Evolutionary conservation across 345 rosid genomes (phyloP).

Genomic region (Heritiera fomes): DNA sequence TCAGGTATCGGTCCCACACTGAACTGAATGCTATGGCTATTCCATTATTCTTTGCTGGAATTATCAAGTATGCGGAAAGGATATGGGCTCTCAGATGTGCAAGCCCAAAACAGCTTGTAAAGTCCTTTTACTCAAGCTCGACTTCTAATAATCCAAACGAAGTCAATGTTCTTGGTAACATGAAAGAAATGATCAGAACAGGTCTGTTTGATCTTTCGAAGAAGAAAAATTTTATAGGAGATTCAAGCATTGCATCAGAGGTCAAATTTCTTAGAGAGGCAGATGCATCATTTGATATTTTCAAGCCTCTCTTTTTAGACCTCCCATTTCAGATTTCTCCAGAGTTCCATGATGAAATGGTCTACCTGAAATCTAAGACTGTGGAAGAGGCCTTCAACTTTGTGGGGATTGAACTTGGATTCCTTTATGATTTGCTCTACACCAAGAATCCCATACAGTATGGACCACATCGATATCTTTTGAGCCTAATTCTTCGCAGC

Average conservation of each 20-base stretch:
- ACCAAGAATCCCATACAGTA: constrained; percentile 43
- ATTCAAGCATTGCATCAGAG: not conserved
- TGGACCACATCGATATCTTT: not conserved
- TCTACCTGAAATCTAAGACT: not conserved
- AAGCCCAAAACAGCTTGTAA: not conserved
- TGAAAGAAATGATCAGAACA: too few relatives aligned
- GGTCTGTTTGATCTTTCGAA: not conserved
- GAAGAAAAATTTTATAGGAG: not conserved
- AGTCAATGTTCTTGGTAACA: too few relatives aligned
- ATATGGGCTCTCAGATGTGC: not conserved
- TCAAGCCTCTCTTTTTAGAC: constrained; percentile 38
- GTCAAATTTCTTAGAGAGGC: not conserved
- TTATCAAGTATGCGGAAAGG: too few relatives aligned
- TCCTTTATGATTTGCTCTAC: constrained; percentile 47
- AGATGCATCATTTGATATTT: not conserved
- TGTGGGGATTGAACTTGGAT: constrained; percentile 42
- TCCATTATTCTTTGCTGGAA: not conserved
- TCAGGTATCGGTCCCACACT: not conserved
- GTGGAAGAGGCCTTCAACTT: constrained; percentile 35
- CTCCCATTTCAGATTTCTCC: constrained; percentile 30
- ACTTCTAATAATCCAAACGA: too few relatives aligned
- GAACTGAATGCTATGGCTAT: not conserved
- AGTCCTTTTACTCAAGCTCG: not conserved
- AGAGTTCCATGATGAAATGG: constrained; percentile 21
- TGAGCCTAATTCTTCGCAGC: too few relatives aligned